Evolutionary conservation across 2,329 filamentous ascomycete species (phyloP).

Genomic region (Epichloe uncinata): DNA sequence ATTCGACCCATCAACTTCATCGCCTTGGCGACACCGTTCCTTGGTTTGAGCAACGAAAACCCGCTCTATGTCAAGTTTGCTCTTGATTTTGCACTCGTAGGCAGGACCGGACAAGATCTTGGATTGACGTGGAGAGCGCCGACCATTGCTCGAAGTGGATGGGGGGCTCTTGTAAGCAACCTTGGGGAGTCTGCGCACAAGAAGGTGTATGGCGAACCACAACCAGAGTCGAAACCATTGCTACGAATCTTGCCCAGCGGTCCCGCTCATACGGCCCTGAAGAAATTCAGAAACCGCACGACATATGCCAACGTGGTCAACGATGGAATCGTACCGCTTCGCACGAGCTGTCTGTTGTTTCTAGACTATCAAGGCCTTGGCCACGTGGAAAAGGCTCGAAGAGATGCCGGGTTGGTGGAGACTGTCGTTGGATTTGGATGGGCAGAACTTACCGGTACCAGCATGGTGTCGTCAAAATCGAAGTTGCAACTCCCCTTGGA

Average conservation of each 20-base stretch:
- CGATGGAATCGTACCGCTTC: slow-evolving; percentile 87
- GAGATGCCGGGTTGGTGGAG: slow-evolving; percentile 84
- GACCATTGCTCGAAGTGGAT: slow-evolving; percentile 70
- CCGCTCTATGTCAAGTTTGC: slow-evolving; percentile 96
- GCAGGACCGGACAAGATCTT: slow-evolving; percentile 89
- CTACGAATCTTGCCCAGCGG: slow-evolving; percentile 82
- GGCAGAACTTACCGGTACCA: slow-evolving; percentile 76
- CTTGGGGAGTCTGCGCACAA: slow-evolving; percentile 56
- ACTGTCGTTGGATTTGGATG: slow-evolving; percentile 90
- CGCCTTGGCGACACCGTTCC: slow-evolving; percentile 70
- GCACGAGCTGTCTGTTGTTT: slow-evolving; percentile 92
- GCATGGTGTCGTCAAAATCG: slow-evolving; percentile 33
- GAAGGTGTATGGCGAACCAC: slow-evolving; percentile 42
- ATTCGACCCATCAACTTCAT: slow-evolving; percentile 89
- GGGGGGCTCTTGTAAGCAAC: slow-evolving; percentile 76
- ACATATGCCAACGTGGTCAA: slow-evolving; percentile 97
- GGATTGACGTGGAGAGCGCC: slow-evolving; percentile 90
- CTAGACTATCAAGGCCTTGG: slow-evolving; percentile 92
- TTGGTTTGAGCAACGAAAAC: slow-evolving; percentile 93
- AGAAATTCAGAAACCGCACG: slow-evolving; percentile 81
- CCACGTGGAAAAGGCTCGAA: slow-evolving; percentile 82
- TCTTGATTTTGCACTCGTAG: slow-evolving; percentile 87
- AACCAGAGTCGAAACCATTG: slow-evolving; percentile 78
- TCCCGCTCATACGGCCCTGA: slow-evolving; percentile 74
- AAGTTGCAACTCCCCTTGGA: slow-evolving; percentile 29